Base-by-base conservation (phyloP, 768 basidiomycete genomes). In the Rhodosporidiobolus sp. region DNA sequence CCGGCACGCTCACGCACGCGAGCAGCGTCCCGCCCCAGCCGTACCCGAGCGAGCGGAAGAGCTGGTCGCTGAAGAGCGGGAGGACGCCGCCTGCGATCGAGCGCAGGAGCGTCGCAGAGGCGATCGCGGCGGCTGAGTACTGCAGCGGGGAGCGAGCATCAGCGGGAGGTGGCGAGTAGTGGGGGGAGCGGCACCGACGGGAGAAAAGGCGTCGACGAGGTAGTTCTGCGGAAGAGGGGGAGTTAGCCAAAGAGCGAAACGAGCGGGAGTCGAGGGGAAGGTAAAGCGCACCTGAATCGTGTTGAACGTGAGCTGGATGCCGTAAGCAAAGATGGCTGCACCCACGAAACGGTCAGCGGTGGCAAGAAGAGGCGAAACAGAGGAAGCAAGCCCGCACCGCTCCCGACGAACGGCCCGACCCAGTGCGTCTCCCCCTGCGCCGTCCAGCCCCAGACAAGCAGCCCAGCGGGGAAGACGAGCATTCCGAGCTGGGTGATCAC, bases 31-130 rank as follows among this genome's bases (percentile, higher is more conserved):
- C 63, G 9, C 63, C 53, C 53, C 53, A 65, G 17, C 63, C 63
- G 43, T 56, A 65, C n/a, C 54, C 63, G 28, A 65, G 63, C 28
- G 30, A 46, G 43, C 55, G 38, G 63, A 65, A 65, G 30, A 65
- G 63, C 14, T 24, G 19, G 19, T 65, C 53, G 54, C n/a, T 17
- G 28, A 65, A 65, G 22, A 54, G 45, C 38, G 63, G 63, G 24
- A 65, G 63, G 53, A 65, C 5, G 53, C 53, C 49, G 49, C 50
- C 62, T 11, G 38, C 35, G 11, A 53, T 20, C 3, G 34, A 38
- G 30, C 53, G 53, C 16, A 54, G 53, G 53, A 65, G 45, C 8
- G 63, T 45, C 26, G 63, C 63, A 9, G 63, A 52, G 19, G 63
- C 63, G 52, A 65, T 65, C 1, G 63, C 63, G 1, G 53, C 54